A percentile compares a stretch with the other conserved stretches of the same genome.
These are phyloP conservation scores for Volvox reticuliferus DNA, from an alignment of 139 green algal genomes.

Conservation along the genomic window DNA sequence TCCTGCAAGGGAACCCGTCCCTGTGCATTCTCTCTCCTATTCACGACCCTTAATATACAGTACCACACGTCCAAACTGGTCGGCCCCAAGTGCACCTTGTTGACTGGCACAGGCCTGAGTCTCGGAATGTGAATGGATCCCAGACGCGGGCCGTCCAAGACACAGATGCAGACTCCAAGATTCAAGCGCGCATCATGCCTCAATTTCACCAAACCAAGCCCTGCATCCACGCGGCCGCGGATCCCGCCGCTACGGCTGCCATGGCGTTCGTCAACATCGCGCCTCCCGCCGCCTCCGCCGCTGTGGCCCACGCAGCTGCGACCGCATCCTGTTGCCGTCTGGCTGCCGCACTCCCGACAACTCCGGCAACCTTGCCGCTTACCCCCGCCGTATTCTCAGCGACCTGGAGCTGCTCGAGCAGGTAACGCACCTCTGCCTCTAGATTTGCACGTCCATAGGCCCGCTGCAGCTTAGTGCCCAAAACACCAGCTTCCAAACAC, in stretches of 20 bases:
- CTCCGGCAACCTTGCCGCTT: no score
- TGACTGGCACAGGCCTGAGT: no score
- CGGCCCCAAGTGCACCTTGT: no score
- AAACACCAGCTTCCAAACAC: background rate
- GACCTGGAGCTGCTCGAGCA: background rate
- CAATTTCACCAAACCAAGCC: conserved; percentile 17
- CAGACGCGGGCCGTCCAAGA: no score
- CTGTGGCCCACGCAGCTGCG: no score
- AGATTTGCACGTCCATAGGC: background rate
- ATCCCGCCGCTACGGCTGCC: conserved; percentile 30
- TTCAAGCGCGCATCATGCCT: background rate
- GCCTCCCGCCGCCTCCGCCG: background rate
- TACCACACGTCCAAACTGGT: no score
- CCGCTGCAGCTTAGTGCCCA: background rate
- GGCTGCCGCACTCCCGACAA: background rate
- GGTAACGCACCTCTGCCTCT: background rate
- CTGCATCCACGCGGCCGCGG: conserved; percentile 28
- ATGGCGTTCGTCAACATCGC: conserved; percentile 19
- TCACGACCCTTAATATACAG: no score
- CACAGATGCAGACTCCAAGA: no score
- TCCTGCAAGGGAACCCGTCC: no score
- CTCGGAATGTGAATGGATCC: no score
- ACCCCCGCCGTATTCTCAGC: background rate
- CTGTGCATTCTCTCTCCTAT: no score
- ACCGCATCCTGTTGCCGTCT: background rate